Evolutionary conservation across 2,329 filamentous ascomycete species (phyloP).

Genomic region (Bipolaris gigantea): DNA sequence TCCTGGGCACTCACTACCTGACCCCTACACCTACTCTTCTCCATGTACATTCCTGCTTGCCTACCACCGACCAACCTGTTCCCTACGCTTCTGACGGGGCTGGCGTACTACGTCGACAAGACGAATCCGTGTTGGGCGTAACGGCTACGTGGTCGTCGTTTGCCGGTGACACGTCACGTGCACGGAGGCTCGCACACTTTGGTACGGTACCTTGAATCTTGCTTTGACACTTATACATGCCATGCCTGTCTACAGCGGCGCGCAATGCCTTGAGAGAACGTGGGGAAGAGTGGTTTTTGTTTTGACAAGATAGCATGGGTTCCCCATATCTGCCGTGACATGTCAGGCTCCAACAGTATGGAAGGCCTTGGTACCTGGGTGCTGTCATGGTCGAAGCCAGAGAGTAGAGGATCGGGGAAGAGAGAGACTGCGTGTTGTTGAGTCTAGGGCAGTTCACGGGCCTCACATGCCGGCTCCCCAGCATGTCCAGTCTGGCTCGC

Average conservation of each 20-base stretch:
- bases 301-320: background rate
- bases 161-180: background rate
- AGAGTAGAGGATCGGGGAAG: background rate
- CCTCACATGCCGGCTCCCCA: background rate
- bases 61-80: background rate
- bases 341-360: background rate
- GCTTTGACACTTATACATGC: background rate
- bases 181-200: background rate
- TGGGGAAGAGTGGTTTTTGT: background rate
- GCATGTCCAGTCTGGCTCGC: background rate
- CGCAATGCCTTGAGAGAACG: background rate
- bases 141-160: background rate
- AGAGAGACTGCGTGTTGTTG: background rate
- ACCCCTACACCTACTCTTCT: background rate
- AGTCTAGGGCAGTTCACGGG: background rate
- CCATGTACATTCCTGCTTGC: background rate
- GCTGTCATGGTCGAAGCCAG: too few relatives aligned
- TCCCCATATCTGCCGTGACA: background rate
- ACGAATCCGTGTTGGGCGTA: background rate
- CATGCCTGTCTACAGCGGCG: background rate
- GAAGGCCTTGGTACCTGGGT: background rate
- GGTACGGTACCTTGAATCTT: background rate
- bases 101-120: background rate
- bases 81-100: background rate
- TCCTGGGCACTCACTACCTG: background rate